A percentile compares a stretch with the other conserved stretches of the same genome.
These are phyloP conservation scores for Sisymbrium irio DNA, from an alignment of 345 rosid species.

Conservation along the genomic window DNA sequence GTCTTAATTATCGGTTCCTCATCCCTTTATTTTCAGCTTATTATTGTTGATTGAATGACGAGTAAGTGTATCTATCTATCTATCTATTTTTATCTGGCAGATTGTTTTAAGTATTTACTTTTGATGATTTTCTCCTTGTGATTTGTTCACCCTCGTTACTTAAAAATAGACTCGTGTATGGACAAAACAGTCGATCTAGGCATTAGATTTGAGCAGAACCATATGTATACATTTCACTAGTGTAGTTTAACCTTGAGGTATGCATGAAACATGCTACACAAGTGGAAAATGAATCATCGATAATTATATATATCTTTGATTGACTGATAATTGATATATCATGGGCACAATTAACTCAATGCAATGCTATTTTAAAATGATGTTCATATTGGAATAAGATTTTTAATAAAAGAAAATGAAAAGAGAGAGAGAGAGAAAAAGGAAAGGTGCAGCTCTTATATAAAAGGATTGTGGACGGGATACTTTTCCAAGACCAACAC, in stretches of 20 bases:
- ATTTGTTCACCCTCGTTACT: not conserved
- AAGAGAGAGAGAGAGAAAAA: not conserved
- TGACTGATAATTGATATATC: slow-evolving; percentile 32
- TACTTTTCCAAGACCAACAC: slow-evolving; percentile 30
- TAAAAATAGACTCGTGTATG: not conserved
- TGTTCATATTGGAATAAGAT: slow-evolving; percentile 11
- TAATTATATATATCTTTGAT: slow-evolving; percentile 19
- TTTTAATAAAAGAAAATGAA: not conserved
- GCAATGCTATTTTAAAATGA: slow-evolving; percentile 2
- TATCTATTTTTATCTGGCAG: not conserved
- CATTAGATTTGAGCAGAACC: not conserved
- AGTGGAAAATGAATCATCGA: slow-evolving; percentile 26
- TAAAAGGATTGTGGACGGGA: slow-evolving; percentile 26
- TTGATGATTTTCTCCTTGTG: not conserved
- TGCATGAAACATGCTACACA: slow-evolving; percentile 36
- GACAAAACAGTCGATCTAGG: slow-evolving; percentile 3
- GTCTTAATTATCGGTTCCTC: slow-evolving; percentile 28
- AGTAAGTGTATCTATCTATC: not conserved
- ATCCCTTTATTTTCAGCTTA: slow-evolving; percentile 30
- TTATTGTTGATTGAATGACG: slow-evolving; percentile 18
- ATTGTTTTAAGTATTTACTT: not conserved
- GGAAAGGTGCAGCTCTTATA: slow-evolving; percentile 22
- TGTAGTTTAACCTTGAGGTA: slow-evolving; percentile 22
- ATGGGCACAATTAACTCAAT: slow-evolving; percentile 33
- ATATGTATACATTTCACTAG: slow-evolving; percentile 2